Conservation (phyloP, 2,329 filamentous ascomycete genomes). For the Epichloe gansuensis region DNA sequence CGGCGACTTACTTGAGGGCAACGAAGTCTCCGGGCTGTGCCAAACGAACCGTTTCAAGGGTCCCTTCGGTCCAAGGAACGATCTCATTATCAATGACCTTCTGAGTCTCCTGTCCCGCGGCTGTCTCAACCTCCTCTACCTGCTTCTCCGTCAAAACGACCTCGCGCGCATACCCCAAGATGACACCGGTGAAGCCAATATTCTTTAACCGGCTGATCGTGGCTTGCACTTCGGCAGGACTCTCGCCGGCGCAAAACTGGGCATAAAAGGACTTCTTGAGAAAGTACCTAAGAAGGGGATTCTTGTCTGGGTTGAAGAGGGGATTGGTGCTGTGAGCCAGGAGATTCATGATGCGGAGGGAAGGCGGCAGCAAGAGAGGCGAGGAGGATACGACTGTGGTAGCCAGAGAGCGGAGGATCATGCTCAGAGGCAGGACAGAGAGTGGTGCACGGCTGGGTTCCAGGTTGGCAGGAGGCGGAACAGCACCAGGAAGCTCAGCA, state of each 20-base stretch:
- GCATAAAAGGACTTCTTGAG: slow-evolving; percentile 78
- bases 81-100: slow-evolving; percentile 47
- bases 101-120: slow-evolving; percentile 33
- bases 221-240: slow-evolving; percentile 48
- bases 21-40: slow-evolving; percentile 51
- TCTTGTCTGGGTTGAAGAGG: slow-evolving; percentile 61
- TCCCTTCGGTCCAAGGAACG: slow-evolving; percentile 58
- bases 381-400: slow-evolving; percentile 61
- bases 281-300: slow-evolving; percentile 54
- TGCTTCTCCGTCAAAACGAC: slow-evolving; percentile 54
- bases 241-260: slow-evolving; percentile 83
- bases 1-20: slow-evolving; percentile 42
- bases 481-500: slow-evolving; percentile 19
- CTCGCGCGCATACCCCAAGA: slow-evolving; percentile 73
- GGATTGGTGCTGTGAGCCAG: slow-evolving; percentile 57
- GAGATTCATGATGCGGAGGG: slow-evolving; percentile 51
- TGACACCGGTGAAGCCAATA: slow-evolving; percentile 72
- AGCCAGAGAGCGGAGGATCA: slow-evolving; percentile 54
- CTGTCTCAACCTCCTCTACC: slow-evolving; percentile 28
- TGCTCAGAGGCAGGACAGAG: slow-evolving; percentile 51
- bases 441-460: slow-evolving; percentile 33
- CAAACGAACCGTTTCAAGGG: slow-evolving; percentile 58
- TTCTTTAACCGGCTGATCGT: slow-evolving; percentile 54
- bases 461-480: slow-evolving; percentile 16
- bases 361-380: slow-evolving; percentile 53